Base-by-base conservation (phyloP, 768 basidiomycete species). In the Russula brevipes region DNA sequence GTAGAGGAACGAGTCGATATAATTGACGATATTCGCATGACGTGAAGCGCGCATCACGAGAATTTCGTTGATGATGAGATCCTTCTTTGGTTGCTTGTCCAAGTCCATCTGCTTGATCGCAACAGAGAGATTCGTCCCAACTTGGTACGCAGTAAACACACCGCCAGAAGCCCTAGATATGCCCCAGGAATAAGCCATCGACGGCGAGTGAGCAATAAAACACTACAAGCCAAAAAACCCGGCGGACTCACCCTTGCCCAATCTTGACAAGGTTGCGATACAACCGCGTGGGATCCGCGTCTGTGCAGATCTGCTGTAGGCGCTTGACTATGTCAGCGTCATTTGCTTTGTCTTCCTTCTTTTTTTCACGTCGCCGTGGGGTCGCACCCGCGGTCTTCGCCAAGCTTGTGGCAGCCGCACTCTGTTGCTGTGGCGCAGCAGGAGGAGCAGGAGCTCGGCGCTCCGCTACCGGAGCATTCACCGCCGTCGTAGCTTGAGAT, bases 31-130 rank as follows among this genome's bases (percentile, higher is more conserved):
- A 73, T 99, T 99, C n/a, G 94, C 94, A 73, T 98, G 94, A 41
- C 92, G 83, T n/a, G 90, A 92, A 24, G 93, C 87, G 30, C 95
- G 91, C 97, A 99, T 98, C 72, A 99, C 97, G 67, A 99, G 85
- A 68, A 99, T 99, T 76, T 99, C 97, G 76, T 99, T 99, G 79
- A 99, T 98, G 79, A 99, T 98, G 54, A 99, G 82, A 72, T 99
- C 96, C 76, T 98, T 98, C 82, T 98, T 98, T 46, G 97, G 97
- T 72, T 98, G 97, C 78, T 98, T 97, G 76, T 98, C 96, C 39
- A 99, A 82, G 79, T 99, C 96, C 97, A 99, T 99, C 76, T 98
- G 97, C 76, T 99, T 99, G 83, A 99, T 99, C 46, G 97, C 97
- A 38, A 99, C 97, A 11, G 86, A 90, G 39, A 91, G 70, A 75